A percentile compares a stretch with the other conserved stretches of the same genome.
These are phyloP conservation scores for Earliella scabrosa DNA, from an alignment of 1,284 basidiomycete genomes.

Conservation along the genomic window DNA sequence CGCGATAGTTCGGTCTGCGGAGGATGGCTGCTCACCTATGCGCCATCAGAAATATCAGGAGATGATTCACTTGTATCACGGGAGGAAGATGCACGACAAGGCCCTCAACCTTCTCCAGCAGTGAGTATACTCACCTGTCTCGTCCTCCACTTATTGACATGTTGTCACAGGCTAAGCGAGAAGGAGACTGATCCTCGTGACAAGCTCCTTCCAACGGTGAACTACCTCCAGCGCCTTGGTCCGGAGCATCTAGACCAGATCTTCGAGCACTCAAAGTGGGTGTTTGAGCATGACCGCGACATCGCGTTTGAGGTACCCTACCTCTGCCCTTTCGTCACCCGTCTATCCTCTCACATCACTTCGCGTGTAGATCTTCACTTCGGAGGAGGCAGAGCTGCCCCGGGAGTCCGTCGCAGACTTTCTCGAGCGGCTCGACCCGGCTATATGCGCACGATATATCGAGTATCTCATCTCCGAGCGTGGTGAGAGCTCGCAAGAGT, in stretches of 20 bases:
- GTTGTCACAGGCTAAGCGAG: slow-evolving; percentile 66
- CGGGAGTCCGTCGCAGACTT: slow-evolving; percentile 75
- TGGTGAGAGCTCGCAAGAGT: slow-evolving; percentile 66
- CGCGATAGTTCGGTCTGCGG: no score
- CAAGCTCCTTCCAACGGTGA: slow-evolving; percentile 83
- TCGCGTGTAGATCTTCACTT: slow-evolving; percentile 84
- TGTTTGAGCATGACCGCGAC: slow-evolving; percentile 74
- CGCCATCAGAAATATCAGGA: slow-evolving; percentile 92
- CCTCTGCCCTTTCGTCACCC: slow-evolving; percentile 17
- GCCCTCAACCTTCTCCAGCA: slow-evolving; percentile 83
- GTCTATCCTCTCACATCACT: no score
- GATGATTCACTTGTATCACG: slow-evolving; percentile 90
- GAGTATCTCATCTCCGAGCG: slow-evolving; percentile 84
- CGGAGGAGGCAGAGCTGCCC: slow-evolving; percentile 92
- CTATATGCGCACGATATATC: slow-evolving; percentile 81
- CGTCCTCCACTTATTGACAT: slow-evolving; percentile 1
- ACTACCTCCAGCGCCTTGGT: slow-evolving; percentile 91
- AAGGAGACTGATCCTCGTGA: slow-evolving; percentile 81
- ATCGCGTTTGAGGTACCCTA: slow-evolving; percentile 85
- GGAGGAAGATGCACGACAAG: slow-evolving; percentile 94
- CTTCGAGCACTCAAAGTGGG: slow-evolving; percentile 83
- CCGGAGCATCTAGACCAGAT: slow-evolving; percentile 80
- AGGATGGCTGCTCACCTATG: no score
- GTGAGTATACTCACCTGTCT: slow-evolving; percentile 48
- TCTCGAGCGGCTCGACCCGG: slow-evolving; percentile 72